phyloP scores from a whole-genome alignment of 805 yeast species.

The Starmera amethionina region DNA sequence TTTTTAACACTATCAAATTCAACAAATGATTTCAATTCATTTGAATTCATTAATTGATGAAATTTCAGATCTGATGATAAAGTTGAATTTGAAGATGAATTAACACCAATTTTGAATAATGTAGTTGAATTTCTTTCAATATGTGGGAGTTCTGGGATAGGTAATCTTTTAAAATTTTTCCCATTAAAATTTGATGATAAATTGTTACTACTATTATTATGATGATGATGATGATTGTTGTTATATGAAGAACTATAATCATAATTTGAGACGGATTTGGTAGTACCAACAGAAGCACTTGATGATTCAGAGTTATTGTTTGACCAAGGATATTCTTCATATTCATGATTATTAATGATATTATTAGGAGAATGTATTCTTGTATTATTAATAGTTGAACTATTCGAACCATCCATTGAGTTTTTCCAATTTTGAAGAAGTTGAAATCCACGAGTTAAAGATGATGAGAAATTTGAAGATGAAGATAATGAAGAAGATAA shows the following conservation, averaged over 20 bases:
- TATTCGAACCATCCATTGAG: conserved; percentile 17
- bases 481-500: conserved; percentile 29
- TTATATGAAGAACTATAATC: not conserved
- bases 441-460: conserved; percentile 17
- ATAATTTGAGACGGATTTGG: not conserved
- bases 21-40: conserved; percentile 4
- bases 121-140: conserved; percentile 13
- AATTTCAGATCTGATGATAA: too few relatives aligned
- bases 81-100: conserved; percentile 5
- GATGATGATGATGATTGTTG: not conserved
- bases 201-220: not conserved
- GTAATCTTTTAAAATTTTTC: conserved; percentile 18
- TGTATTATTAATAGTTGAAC: conserved; percentile 14
- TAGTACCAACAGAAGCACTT: conserved; percentile 2
- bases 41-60: not conserved
- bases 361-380: conserved; percentile 26
- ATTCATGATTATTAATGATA: conserved; percentile 12
- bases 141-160: conserved; percentile 19
- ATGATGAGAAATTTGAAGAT: conserved; percentile 25
- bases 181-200: conserved; percentile 2
- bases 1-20: conserved; percentile 13
- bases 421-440: conserved; percentile 15
- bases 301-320: not conserved
- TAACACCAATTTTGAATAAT: conserved; percentile 4
- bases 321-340: conserved; percentile 32